Evolutionary conservation across 1,284 basidiomycete species (phyloP), one percentile per base, ranked within the genome.

Genomic region (Agroathelia rolfsii): DNA sequence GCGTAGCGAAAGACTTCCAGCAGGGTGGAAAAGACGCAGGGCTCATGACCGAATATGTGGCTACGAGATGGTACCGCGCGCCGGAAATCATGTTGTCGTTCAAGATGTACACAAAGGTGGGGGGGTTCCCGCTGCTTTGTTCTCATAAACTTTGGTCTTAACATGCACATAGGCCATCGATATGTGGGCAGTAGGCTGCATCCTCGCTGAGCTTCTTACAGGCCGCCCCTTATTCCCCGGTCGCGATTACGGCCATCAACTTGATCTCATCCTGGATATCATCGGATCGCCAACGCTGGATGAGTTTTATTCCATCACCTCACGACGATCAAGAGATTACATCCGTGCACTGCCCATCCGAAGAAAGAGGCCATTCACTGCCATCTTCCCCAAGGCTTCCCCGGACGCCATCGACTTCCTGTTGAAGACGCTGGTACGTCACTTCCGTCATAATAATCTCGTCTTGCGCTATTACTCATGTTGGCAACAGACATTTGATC

Each of bases 51-150:
- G 75, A 81, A 61, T 86, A 88, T 47, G 84, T 89, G 29, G 84
- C 85, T 1, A 89, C 86, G 27, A 61, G 85, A 29, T 82, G 84
- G 83, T 87, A 86, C 52, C 69, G 82, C 37, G 84, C 84, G 5
- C 83, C 83, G 0, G 86, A 90, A 58, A 89, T 90, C 53, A 90
- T 90, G 86, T 62, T 90, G 38, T 81, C 76, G 32, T 90, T 89
- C 61, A 86, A 85, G 53, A 85, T 85, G 69, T 87, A 84, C 55
- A 76, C 74, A 28, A 76, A 76, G 62, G 72, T 68, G 36, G 17
- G 43, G 20, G 30, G 16, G 5, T 32, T 20, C 26, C 15, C 11
- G n/a, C 24, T 16, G 5, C 30, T 24, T 7, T 28, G 18, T 15
- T 28, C 2, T 32, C 33, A 25, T 16, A 33, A 33, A 24, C 19